Conservation (phyloP, 2,329 filamentous ascomycete genomes). For the Gnomoniopsis sp. region DNA sequence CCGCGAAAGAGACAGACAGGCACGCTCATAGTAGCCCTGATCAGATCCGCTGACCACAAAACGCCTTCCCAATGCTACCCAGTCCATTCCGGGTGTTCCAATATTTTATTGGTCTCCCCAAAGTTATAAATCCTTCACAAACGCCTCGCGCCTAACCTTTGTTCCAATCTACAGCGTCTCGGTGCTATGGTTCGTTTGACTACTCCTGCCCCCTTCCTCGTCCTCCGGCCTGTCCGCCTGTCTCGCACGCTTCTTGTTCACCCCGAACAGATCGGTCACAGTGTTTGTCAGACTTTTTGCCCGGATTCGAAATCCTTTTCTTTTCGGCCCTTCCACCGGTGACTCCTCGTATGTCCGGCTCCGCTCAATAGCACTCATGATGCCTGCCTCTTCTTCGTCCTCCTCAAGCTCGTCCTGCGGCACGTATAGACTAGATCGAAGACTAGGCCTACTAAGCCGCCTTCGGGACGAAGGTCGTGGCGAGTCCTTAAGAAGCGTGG, state of each 20-base stretch:
- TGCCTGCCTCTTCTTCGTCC: constrained; percentile 17
- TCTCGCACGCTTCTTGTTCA: constrained; percentile 2
- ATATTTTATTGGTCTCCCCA: neutral
- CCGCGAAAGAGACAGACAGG: neutral
- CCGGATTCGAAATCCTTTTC: constrained; percentile 14
- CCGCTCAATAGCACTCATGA: constrained; percentile 14
- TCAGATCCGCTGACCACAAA: neutral
- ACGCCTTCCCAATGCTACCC: neutral
- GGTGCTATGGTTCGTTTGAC: neutral
- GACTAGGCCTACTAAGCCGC: constrained; percentile 44
- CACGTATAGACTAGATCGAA: constrained; percentile 54
- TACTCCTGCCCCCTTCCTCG: neutral
- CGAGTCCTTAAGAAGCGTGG: constrained; percentile 48
- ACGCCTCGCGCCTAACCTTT: neutral
- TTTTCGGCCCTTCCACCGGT: neutral
- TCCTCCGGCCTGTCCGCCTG: neutral
- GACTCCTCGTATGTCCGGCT: constrained; percentile 8
- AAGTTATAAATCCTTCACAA: neutral
- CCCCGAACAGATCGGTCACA: constrained; percentile 15
- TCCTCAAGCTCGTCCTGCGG: constrained; percentile 39
- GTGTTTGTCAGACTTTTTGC: constrained; percentile 19
- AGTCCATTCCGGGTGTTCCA: neutral
- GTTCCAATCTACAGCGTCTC: neutral
- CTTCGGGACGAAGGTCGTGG: constrained; percentile 40
- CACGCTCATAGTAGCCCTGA: neutral